phyloP scores from a whole-genome alignment of 2,329 filamentous ascomycete genomes.

The Hirsutella rhossiliensis region DNA sequence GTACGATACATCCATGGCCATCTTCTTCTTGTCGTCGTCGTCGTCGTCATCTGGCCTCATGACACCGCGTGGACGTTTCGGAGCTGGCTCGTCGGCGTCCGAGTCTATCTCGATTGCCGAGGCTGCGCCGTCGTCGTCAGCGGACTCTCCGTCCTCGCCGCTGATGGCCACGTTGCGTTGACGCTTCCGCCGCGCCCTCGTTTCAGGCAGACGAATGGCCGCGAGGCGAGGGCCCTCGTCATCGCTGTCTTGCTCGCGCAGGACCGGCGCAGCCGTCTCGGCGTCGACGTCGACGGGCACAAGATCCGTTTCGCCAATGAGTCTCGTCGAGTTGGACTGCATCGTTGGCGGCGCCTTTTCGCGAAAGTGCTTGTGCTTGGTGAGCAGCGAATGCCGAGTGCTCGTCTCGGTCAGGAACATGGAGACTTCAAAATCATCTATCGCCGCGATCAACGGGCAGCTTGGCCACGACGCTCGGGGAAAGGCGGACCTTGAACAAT shows the following conservation, averaged over 20 bases:
- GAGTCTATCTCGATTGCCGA: constrained; percentile 25
- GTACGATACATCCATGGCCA: constrained; percentile 75
- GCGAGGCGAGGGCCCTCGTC: constrained; percentile 17
- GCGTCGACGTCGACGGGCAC: constrained; percentile 40
- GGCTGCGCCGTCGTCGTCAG: constrained; percentile 18
- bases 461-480: background rate
- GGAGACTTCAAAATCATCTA: constrained; percentile 91
- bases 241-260: constrained; percentile 38
- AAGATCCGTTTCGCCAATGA: constrained; percentile 44
- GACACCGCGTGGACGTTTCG: constrained; percentile 30
- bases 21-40: constrained; percentile 77
- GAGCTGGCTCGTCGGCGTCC: constrained; percentile 27
- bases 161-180: constrained; percentile 9
- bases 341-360: constrained; percentile 41
- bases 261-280: constrained; percentile 18
- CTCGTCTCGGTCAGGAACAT: constrained; percentile 84
- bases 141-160: constrained; percentile 18
- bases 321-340: constrained; percentile 49
- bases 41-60: constrained; percentile 11
- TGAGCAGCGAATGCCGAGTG: constrained; percentile 74
- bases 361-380: constrained; percentile 70
- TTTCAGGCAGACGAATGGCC: constrained; percentile 19
- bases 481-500: constrained; percentile 53
- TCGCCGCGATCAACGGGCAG: constrained; percentile 8
- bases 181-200: constrained; percentile 15